Conservation (phyloP, 2,329 filamentous ascomycete species). For the Lecanicillium sp. region DNA sequence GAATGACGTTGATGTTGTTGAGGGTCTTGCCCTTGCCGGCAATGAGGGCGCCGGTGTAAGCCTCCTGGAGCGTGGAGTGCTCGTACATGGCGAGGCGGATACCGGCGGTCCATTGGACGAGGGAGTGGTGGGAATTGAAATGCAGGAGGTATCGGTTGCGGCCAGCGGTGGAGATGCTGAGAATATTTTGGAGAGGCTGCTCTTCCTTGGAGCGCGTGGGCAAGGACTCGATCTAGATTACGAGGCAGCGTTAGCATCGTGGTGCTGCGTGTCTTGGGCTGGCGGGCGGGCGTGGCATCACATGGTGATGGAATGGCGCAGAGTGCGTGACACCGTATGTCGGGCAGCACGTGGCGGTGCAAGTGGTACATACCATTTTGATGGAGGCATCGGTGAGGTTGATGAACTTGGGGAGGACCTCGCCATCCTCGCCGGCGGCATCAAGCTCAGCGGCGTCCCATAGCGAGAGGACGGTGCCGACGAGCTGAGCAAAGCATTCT, state of each 20-base stretch:
- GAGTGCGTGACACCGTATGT: background rate
- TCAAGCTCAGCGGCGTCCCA: slow-evolving; percentile 95
- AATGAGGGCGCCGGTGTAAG: slow-evolving; percentile 92
- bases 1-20: slow-evolving; percentile 85
- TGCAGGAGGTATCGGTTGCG: slow-evolving; percentile 93
- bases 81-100: slow-evolving; percentile 94
- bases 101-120: slow-evolving; percentile 92
- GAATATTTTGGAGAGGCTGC: slow-evolving; percentile 83
- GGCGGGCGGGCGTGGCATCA: background rate
- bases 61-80: slow-evolving; percentile 86
- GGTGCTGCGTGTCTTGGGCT: slow-evolving; percentile 15
- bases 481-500: slow-evolving; percentile 94
- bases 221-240: slow-evolving; percentile 70
- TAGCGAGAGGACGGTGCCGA: slow-evolving; percentile 87
- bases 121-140: slow-evolving; percentile 89
- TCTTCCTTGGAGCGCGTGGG: slow-evolving; percentile 73
- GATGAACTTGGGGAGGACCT: slow-evolving; percentile 87
- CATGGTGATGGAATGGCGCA: no score
- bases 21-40: slow-evolving; percentile 85
- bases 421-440: slow-evolving; percentile 73
- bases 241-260: background rate
- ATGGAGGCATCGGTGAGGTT: slow-evolving; percentile 96
- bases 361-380: slow-evolving; percentile 68
- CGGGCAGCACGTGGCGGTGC: slow-evolving; percentile 4
- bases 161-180: slow-evolving; percentile 92